Base-by-base conservation (phyloP, 2,329 filamentous ascomycete species). In the Pseudogymnoascus sp. region DNA sequence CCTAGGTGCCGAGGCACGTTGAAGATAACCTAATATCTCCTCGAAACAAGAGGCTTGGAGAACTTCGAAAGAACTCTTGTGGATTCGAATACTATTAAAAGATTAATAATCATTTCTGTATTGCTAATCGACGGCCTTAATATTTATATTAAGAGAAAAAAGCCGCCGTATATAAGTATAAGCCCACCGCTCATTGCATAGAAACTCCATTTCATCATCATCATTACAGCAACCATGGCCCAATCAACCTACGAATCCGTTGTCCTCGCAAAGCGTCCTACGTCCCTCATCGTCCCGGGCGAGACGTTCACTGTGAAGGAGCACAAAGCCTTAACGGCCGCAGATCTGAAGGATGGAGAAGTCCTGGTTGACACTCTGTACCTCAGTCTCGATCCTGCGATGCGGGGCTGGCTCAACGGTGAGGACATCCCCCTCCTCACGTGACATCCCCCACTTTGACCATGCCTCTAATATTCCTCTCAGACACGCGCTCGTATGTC, bases 361-460 rank as follows among this genome's bases (percentile, higher is more conserved):
- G 78, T 90, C 63, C 79, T 91, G 60, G 74, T 84, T 50, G 81
- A 84, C 72, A 72, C 74, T 0, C 74, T 88, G 65, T 90, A 90
- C 70, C 78, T 90, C 50, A 87, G 84, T 8, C 78, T 91, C 40
- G 88, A 91, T 74, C 88, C 88, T 1, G 87, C 88, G n/a, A 90
- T 90, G 87, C 82, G 88, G 69, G 84, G 84, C 64, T 90, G 86
- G 86, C 75, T 91, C 18, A 87, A 83, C 66, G 80, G 80, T 82
- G 67, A 33, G 75, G 70, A 64, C 37, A 69, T 31, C 28, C 38
- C 18, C 8, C 60, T 8, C n/a, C 50, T 56, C 50, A 56, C 50
- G 50, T 56, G 50, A 56, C 56, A 62, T 33, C 4, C 2, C 1
- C 25, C 10, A 35, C 14, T 70, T 40, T 61, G 40, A 21, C 16